Evolutionary conservation across 2,329 filamentous ascomycete genomes (phyloP).

Genomic region (Fusarium sp.): DNA sequence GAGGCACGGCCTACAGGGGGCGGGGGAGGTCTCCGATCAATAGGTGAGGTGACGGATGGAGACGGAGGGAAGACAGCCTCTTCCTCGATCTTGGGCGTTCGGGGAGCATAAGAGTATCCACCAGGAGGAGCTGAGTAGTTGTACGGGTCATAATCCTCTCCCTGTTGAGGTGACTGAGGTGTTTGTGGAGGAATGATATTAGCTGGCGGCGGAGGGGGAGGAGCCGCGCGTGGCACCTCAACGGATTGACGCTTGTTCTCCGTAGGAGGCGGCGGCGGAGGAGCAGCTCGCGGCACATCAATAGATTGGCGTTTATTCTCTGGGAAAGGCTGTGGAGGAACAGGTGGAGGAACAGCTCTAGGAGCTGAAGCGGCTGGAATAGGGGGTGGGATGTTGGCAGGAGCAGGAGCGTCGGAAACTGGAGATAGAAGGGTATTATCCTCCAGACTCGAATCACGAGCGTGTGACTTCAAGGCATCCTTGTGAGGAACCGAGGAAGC

Average conservation of each 20-base stretch:
- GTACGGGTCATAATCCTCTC: conserved; percentile 77
- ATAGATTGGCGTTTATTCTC: conserved; percentile 68
- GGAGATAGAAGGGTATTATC: conserved; percentile 71
- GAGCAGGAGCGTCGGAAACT: conserved; percentile 53
- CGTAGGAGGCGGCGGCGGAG: conserved; percentile 71
- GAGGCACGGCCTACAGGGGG: conserved; percentile 46
- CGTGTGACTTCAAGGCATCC: conserved; percentile 86
- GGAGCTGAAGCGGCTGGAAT: conserved; percentile 64
- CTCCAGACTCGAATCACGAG: conserved; percentile 78
- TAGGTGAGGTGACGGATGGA: conserved; percentile 55
- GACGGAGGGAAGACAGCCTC: conserved; percentile 59
- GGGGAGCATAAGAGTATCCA: conserved; percentile 45
- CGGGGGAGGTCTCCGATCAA: conserved; percentile 58
- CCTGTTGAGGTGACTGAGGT: conserved; percentile 51
- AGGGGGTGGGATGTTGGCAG: conserved; percentile 63
- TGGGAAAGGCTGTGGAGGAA: conserved; percentile 67
- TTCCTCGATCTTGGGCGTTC: conserved; percentile 56
- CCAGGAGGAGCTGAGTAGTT: conserved; percentile 58
- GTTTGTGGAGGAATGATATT: conserved; percentile 64
- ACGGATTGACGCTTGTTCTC: conserved; percentile 68
- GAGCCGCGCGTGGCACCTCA: conserved; percentile 75
- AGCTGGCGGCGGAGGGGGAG: conserved; percentile 72
- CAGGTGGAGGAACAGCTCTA: conserved; percentile 69
- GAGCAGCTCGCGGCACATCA: conserved; percentile 75
- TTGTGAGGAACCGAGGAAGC: conserved; percentile 93